Evolutionary conservation across 116 monocot genomes (phyloP).

Genomic region (Dioscorea cayenensis): DNA sequence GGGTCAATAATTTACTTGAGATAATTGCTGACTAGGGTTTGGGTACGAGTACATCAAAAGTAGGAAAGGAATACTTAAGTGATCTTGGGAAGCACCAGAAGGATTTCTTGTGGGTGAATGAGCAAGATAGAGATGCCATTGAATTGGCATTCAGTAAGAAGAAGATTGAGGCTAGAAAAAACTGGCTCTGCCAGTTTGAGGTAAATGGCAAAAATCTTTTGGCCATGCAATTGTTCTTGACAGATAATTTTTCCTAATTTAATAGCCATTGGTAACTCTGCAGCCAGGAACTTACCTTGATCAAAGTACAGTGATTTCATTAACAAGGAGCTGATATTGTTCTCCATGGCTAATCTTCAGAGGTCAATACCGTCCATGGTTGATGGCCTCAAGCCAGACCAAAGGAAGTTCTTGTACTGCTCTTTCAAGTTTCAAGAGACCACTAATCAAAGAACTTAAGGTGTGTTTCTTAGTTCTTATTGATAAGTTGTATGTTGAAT

Average conservation of each 20-base stretch:
- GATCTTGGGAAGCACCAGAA: conserved; percentile 65
- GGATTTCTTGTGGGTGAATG: conserved; percentile 72
- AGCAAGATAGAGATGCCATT: conserved; percentile 75
- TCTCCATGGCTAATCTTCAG: conserved; percentile 92
- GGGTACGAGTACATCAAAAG: conserved; percentile 86
- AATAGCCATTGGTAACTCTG: background rate
- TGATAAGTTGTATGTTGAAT: background rate
- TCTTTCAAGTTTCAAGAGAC: conserved; percentile 86
- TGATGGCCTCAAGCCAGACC: conserved; percentile 93
- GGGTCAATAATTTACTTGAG: background rate
- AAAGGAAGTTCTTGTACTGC: conserved; percentile 85
- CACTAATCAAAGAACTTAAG: conserved; percentile 83
- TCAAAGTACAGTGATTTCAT: conserved; percentile 94
- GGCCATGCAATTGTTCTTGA: background rate
- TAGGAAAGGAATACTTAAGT: conserved; percentile 82
- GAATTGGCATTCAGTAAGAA: conserved; percentile 99
- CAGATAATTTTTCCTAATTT: too few species aligned
- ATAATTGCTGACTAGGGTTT: conserved; percentile 45
- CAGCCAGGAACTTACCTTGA: conserved; percentile 87
- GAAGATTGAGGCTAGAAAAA: conserved; percentile 80
- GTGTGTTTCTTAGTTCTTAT: conserved; percentile 5
- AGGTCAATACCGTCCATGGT: conserved; percentile 94
- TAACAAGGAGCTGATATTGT: conserved; percentile 86
- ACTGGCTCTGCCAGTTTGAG: conserved; percentile 84
- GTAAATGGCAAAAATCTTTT: conserved; percentile 17